A percentile compares a stretch with the other conserved stretches of the same genome.
Conservation (phyloP, 192 early-diverging fungal species). For the Rhizoclosmatium globosum region DNA sequence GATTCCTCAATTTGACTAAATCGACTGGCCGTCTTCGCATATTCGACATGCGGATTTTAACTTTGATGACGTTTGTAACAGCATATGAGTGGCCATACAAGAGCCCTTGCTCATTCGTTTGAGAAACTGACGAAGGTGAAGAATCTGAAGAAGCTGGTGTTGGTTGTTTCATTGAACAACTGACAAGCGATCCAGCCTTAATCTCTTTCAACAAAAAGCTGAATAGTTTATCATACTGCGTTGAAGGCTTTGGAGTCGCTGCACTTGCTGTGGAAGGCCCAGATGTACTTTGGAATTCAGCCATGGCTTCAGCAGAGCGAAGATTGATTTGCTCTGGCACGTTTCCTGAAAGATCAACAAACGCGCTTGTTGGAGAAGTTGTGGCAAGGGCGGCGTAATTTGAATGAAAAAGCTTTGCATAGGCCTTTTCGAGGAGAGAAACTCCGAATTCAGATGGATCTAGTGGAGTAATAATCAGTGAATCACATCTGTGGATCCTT, state of each 20-base stretch:
- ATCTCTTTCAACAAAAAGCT: constrained; percentile 33
- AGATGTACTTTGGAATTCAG: constrained; percentile 33
- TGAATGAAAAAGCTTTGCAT: constrained; percentile 55
- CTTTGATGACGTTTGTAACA: constrained; percentile 39
- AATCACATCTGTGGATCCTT: not conserved
- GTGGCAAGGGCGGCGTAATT: constrained; percentile 47
- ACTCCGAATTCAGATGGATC: constrained; percentile 57
- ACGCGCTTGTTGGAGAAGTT: constrained; percentile 29
- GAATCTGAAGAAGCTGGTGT: not conserved
- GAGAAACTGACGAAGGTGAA: not conserved
- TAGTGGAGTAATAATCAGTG: not conserved
- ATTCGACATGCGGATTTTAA: constrained; percentile 41
- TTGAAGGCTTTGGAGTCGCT: not conserved
- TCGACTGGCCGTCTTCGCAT: constrained; percentile 36
- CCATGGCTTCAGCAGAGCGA: not conserved
- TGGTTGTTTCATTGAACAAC: constrained; percentile 51
- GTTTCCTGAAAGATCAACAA: constrained; percentile 32
- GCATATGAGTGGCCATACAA: constrained; percentile 50
- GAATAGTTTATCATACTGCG: constrained; percentile 28
- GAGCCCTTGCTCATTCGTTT: constrained; percentile 20
- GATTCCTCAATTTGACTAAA: constrained; percentile 53
- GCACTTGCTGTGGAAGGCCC: not conserved
- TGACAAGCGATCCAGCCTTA: constrained; percentile 44
- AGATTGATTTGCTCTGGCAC: constrained; percentile 55
- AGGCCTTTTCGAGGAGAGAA: constrained; percentile 61